These are phyloP conservation scores for Logfia minima DNA, from an alignment of 129 eudicot species.

Conservation along the genomic window DNA sequence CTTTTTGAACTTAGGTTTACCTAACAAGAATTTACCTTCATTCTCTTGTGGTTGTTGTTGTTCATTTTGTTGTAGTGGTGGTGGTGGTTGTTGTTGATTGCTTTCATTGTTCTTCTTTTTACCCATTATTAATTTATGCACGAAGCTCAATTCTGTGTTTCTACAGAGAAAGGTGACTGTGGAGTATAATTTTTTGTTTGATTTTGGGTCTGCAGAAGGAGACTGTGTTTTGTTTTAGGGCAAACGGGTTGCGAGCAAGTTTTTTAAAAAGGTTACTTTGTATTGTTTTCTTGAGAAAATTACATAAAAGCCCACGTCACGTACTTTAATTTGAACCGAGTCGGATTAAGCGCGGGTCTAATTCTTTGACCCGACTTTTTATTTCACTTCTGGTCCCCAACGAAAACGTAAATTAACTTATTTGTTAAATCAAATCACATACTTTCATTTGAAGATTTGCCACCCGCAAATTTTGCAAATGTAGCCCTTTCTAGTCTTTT, in stretches of 20 bases:
- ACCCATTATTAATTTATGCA: constrained; percentile 30
- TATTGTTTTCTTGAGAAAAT: neutral
- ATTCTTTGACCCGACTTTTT: no score
- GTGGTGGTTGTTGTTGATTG: constrained; percentile 14
- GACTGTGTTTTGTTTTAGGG: constrained; percentile 9
- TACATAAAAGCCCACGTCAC: neutral
- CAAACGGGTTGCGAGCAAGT: constrained; percentile 7
- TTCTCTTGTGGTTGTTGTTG: constrained; percentile 24
- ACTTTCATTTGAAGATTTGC: no score
- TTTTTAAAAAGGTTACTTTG: no score
- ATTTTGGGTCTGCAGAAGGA: constrained; percentile 11
- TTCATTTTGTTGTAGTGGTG: constrained; percentile 42
- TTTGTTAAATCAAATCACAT: no score
- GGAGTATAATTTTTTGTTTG: neutral
- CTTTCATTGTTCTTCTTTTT: constrained; percentile 31
- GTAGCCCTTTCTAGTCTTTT: no score
- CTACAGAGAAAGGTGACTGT: neutral
- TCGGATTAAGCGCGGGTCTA: no score
- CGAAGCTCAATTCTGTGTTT: constrained; percentile 19
- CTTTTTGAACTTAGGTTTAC: constrained; percentile 64
- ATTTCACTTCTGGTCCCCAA: no score
- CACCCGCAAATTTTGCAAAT: no score
- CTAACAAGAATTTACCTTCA: constrained; percentile 68
- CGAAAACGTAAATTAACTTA: no score
- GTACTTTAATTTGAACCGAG: no score